These are phyloP conservation scores for Solanum paucissectum DNA, from an alignment of 257 asterid species.

Conservation along the genomic window DNA sequence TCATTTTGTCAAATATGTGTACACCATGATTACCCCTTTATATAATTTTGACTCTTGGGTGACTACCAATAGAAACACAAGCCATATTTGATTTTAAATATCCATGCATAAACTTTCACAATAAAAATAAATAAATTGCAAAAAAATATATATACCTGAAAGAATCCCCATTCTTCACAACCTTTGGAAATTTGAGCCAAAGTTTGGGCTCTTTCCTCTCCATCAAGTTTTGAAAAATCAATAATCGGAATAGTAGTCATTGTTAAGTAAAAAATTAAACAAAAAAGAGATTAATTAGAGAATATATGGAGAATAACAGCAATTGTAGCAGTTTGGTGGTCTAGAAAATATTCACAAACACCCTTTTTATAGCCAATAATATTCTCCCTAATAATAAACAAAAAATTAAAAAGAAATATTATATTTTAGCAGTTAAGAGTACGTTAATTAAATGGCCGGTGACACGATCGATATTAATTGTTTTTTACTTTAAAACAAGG, in stretches of 20 bases:
- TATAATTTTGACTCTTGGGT: background rate
- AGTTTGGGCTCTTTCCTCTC: constrained; percentile 38
- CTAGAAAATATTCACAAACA: constrained; percentile 2
- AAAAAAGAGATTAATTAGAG: background rate
- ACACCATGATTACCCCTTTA: background rate
- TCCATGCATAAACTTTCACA: background rate
- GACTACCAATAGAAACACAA: background rate
- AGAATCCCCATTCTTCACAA: constrained; percentile 60
- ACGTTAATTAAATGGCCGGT: constrained; percentile 33
- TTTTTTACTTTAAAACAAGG: background rate
- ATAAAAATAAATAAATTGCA: no score
- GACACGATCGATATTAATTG: constrained; percentile 9
- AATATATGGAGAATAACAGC: background rate
- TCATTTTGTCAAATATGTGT: background rate
- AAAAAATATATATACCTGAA: constrained; percentile 27
- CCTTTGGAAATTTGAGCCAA: constrained; percentile 37
- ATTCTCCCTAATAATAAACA: background rate
- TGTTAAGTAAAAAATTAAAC: background rate
- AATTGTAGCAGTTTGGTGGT: constrained; percentile 7
- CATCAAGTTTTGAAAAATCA: constrained; percentile 42
- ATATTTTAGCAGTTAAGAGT: constrained; percentile 19
- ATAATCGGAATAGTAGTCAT: constrained; percentile 50
- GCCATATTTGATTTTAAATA: background rate
- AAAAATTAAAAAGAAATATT: background rate
- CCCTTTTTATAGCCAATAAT: constrained; percentile 31